A percentile compares a stretch with the other conserved stretches of the same genome.
phyloP scores from a whole-genome alignment of 192 early-diverging fungal species.

The Oehlia diaphana region DNA sequence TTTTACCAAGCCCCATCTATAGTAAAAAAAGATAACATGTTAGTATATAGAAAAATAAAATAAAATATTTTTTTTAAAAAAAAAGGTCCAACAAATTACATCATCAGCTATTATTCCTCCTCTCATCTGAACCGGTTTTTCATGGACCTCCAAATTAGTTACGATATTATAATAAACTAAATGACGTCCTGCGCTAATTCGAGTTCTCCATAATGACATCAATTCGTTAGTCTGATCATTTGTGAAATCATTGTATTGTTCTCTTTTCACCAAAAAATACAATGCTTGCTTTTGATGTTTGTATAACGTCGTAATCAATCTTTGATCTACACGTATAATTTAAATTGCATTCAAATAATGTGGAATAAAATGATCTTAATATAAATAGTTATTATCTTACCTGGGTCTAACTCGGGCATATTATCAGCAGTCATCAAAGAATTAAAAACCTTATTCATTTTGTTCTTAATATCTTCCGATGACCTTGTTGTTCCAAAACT shows the following conservation, averaged over 20 bases:
- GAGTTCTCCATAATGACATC: constrained; percentile 43
- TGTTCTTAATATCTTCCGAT: constrained; percentile 43
- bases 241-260: constrained; percentile 62
- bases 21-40: too few relatives aligned
- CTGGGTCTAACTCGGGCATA: constrained; percentile 55
- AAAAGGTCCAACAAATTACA: constrained; percentile 24
- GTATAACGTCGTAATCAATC: constrained; percentile 58
- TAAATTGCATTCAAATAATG: not conserved
- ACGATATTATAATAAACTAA: constrained; percentile 49
- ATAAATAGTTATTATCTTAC: constrained; percentile 30
- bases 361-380: not conserved
- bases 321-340: not conserved
- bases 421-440: constrained; percentile 48
- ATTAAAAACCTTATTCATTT: constrained; percentile 64
- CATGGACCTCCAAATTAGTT: constrained; percentile 43
- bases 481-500: constrained; percentile 24
- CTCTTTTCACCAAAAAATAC: constrained; percentile 75
- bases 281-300: constrained; percentile 85
- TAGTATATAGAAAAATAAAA: not conserved
- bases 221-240: constrained; percentile 46
- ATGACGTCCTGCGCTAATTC: constrained; percentile 39
- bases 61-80: not conserved
- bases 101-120: constrained; percentile 65
- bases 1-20: constrained; percentile 63
- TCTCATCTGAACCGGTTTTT: constrained; percentile 47